Conservation (phyloP, 441 rosid genomes). For the Pelargonium citronellum region DNA sequence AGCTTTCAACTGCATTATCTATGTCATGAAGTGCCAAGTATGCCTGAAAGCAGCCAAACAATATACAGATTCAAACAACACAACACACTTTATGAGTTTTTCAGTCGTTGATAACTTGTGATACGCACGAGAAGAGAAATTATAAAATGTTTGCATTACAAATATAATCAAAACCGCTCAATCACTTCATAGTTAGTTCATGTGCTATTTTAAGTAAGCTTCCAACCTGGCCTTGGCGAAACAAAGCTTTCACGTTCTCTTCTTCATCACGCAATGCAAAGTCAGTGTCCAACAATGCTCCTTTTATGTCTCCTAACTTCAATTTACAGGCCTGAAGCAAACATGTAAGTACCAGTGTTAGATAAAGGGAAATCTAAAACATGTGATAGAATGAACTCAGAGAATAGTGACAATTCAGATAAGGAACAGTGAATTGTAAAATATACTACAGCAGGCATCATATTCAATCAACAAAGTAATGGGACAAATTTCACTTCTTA, state of each 20-base stretch:
- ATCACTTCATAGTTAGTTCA: background rate
- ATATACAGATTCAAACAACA: background rate
- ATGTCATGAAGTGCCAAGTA: conserved; percentile 37
- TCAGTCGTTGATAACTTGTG: background rate
- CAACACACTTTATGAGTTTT: background rate
- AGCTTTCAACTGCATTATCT: conserved; percentile 43
- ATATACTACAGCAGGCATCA: background rate
- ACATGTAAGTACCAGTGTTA: background rate
- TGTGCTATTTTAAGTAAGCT: background rate
- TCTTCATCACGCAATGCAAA: conserved; percentile 37
- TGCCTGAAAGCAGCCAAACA: conserved; percentile 23
- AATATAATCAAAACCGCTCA: background rate
- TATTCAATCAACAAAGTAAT: too few species aligned
- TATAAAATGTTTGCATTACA: background rate
- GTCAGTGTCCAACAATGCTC: conserved; percentile 35
- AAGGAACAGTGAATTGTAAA: background rate
- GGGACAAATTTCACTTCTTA: background rate
- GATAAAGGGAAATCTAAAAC: background rate
- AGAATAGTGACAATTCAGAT: background rate
- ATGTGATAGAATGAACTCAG: background rate
- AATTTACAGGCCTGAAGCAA: conserved; percentile 31
- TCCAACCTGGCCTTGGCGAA: conserved; percentile 42
- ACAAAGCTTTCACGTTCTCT: conserved; percentile 38
- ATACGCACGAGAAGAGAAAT: background rate
- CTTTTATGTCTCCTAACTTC: conserved; percentile 32